Conservation (phyloP, 1,284 basidiomycete species). For the Peniophora sp. region DNA sequence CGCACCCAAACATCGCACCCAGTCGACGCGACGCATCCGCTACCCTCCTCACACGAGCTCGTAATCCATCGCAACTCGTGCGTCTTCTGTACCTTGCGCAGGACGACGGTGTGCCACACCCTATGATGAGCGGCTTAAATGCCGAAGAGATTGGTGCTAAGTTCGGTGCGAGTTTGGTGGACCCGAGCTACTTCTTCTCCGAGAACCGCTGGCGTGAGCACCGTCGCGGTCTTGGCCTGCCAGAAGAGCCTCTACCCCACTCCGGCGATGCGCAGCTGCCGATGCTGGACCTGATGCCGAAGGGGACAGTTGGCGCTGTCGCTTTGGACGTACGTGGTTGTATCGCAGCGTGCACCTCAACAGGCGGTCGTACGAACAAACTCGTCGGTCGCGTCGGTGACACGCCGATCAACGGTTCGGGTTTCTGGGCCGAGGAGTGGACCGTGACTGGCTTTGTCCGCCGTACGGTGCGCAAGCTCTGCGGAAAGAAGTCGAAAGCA, state of each 20-base stretch:
- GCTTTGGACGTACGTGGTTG: constrained; percentile 69
- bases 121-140: constrained; percentile 58
- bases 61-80: constrained; percentile 69
- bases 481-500: constrained; percentile 24
- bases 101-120: constrained; percentile 43
- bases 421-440: constrained; percentile 83
- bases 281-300: constrained; percentile 54
- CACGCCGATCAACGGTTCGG: constrained; percentile 69
- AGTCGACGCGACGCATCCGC: constrained; percentile 55
- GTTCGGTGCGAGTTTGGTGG: constrained; percentile 51
- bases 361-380: constrained; percentile 79
- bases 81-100: constrained; percentile 65
- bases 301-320: constrained; percentile 78
- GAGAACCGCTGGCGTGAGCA: constrained; percentile 69
- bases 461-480: constrained; percentile 32
- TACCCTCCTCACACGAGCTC: constrained; percentile 57
- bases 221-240: constrained; percentile 59
- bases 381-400: constrained; percentile 75
- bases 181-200: constrained; percentile 72
- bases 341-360: constrained; percentile 68
- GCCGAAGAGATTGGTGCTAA: constrained; percentile 54
- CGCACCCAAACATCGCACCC: constrained; percentile 49
- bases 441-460: constrained; percentile 27
- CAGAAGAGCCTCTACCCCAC: constrained; percentile 49
- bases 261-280: constrained; percentile 14